phyloP scores from a whole-genome alignment of 2,329 filamentous ascomycete genomes.

The Claviceps africana region DNA sequence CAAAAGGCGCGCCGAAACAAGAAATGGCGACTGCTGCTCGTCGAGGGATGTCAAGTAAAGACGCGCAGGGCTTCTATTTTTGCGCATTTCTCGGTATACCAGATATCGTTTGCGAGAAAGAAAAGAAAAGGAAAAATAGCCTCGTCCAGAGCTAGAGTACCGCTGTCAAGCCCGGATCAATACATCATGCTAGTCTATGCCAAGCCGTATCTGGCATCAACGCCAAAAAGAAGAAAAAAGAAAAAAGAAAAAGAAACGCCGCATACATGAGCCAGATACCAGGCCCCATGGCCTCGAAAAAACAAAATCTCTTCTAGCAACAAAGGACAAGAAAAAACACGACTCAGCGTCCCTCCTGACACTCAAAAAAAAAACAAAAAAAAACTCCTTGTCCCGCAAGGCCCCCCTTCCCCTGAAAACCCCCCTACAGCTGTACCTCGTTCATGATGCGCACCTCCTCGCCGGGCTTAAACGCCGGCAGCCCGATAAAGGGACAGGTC shows the following conservation, averaged over 20 bases:
- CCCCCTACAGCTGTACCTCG: conserved; percentile 60
- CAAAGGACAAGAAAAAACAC: neutral
- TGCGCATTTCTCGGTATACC: no score
- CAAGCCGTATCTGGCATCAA: neutral
- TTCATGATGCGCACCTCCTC: conserved; percentile 85
- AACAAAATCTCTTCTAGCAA: neutral
- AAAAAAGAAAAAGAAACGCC: neutral
- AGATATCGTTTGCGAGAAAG: no score
- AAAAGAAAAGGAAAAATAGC: no score
- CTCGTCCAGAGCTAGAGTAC: neutral
- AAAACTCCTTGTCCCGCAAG: no score
- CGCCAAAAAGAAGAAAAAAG: neutral
- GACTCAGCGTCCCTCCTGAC: no score
- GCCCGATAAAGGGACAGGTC: conserved; percentile 67
- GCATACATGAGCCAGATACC: neutral
- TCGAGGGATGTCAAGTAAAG: no score
- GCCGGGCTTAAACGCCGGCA: conserved; percentile 92
- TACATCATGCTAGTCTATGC: neutral
- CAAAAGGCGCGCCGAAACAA: no score
- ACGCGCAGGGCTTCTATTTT: no score
- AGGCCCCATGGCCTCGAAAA: neutral
- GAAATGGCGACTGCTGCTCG: no score
- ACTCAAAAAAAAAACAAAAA: neutral
- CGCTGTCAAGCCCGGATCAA: neutral
- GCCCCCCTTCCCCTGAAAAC: no score